phyloP scores from a whole-genome alignment of 345 rosid species.

The Brassica cretica region DNA sequence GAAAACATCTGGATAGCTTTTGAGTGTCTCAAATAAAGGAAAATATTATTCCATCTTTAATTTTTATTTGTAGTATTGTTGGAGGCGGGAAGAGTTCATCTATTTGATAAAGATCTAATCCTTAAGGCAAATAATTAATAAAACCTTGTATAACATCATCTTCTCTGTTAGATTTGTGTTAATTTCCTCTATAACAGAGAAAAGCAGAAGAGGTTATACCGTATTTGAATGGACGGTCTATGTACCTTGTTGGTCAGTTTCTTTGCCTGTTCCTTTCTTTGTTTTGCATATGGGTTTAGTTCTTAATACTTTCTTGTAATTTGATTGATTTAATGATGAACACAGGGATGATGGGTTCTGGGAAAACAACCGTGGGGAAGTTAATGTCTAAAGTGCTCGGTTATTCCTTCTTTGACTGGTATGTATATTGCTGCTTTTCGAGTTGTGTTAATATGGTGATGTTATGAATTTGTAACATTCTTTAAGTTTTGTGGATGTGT shows the following conservation, averaged over 20 bases:
- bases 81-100: slow-evolving; percentile 51
- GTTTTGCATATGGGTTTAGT: slow-evolving; percentile 8
- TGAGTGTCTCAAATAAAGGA: background rate
- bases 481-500: slow-evolving; percentile 37
- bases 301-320: background rate
- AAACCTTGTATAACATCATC: background rate
- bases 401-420: slow-evolving; percentile 87
- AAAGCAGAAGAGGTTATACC: slow-evolving; percentile 74
- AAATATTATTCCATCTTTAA: slow-evolving; percentile 6
- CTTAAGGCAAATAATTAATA: slow-evolving; percentile 55
- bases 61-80: slow-evolving; percentile 47
- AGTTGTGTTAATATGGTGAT: slow-evolving; percentile 9
- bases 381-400: slow-evolving; percentile 67
- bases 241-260: slow-evolving; percentile 93
- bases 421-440: slow-evolving; percentile 21
- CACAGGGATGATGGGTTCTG: slow-evolving; percentile 97
- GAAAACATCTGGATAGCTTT: background rate
- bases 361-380: slow-evolving; percentile 93
- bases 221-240: slow-evolving; percentile 68
- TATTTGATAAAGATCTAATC: slow-evolving; percentile 52
- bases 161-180: background rate
- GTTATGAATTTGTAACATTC: slow-evolving; percentile 20
- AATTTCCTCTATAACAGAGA: slow-evolving; percentile 49
- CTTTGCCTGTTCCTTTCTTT: slow-evolving; percentile 16
- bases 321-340: slow-evolving; percentile 17